phyloP scores from a whole-genome alignment of 805 yeast genomes.

The Ogataea pilisensis region DNA sequence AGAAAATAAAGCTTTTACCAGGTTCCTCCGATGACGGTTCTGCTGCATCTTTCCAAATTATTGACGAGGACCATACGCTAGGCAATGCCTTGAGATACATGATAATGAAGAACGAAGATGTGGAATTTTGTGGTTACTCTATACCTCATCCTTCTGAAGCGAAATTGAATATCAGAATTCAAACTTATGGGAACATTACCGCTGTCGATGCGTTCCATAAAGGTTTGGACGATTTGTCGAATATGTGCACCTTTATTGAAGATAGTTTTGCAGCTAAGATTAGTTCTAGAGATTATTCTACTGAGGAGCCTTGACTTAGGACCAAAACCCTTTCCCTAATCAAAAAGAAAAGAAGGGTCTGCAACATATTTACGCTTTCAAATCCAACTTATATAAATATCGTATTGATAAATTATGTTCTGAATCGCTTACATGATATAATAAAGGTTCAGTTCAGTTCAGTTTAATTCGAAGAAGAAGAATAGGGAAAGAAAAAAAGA shows the following conservation, averaged over 20 bases:
- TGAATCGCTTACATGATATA: no score
- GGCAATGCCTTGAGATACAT: constrained; percentile 93
- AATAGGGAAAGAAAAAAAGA: no score
- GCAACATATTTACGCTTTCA: not conserved
- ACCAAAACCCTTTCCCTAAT: not conserved
- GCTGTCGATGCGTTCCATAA: constrained; percentile 92
- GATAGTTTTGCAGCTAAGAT: constrained; percentile 68
- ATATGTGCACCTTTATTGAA: constrained; percentile 80
- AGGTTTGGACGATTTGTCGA: constrained; percentile 82
- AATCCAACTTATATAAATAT: no score
- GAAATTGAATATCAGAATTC: constrained; percentile 84
- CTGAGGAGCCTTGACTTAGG: constrained; percentile 41
- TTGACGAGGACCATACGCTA: constrained; percentile 92
- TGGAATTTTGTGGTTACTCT: constrained; percentile 96
- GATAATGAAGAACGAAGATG: constrained; percentile 96
- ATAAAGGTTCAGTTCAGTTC: not conserved
- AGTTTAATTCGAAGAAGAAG: no score
- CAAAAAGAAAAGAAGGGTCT: not conserved
- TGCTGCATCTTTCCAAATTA: constrained; percentile 89
- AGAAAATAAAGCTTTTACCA: constrained; percentile 65
- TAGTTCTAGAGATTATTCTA: constrained; percentile 48
- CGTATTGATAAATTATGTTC: no score
- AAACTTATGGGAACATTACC: constrained; percentile 80
- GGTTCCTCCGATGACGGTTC: constrained; percentile 92
- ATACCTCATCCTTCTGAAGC: constrained; percentile 98